These are phyloP conservation scores for Uncinocarpus reesii DNA, from an alignment of 2,329 filamentous ascomycete species.

Conservation along the genomic window DNA sequence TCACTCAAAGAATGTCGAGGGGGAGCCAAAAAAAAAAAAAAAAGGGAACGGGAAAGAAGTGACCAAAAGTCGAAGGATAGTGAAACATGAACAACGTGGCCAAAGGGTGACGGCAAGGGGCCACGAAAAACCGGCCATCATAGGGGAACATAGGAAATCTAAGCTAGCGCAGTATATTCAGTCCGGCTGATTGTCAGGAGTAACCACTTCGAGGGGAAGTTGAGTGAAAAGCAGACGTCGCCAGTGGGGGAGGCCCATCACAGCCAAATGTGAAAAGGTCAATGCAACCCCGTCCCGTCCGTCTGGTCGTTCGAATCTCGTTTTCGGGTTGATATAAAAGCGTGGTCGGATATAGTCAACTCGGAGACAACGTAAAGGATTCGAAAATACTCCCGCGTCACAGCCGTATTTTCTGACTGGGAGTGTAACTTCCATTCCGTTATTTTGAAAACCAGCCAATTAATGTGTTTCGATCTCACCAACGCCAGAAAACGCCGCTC, in stretches of 20 bases:
- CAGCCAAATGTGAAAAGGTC: not conserved
- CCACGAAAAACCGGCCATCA: not conserved
- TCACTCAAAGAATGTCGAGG: not conserved
- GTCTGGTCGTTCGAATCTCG: not conserved
- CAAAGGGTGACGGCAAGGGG: not conserved
- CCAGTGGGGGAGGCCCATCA: not conserved
- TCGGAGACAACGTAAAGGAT: not conserved
- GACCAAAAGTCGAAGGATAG: not conserved
- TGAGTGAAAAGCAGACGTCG: not conserved
- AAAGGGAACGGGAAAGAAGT: not conserved
- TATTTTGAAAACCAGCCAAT: conserved; percentile 6
- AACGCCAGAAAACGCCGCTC: conserved; percentile 7
- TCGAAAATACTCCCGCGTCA: not conserved
- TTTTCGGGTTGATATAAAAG: not conserved
- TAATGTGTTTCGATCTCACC: not conserved
- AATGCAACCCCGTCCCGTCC: not conserved
- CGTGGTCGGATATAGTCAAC: not conserved
- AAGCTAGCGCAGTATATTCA: not conserved
- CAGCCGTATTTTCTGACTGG: not conserved
- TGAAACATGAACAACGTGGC: not conserved
- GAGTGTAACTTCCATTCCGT: not conserved
- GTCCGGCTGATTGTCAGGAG: not conserved
- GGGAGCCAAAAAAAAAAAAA: not conserved
- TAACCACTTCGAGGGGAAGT: not conserved
- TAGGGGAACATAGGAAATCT: not conserved